A percentile compares a stretch with the other conserved stretches of the same genome.
These are phyloP conservation scores for Picea engelmannii DNA, from an alignment of 83 land plant species.

Conservation along the genomic window DNA sequence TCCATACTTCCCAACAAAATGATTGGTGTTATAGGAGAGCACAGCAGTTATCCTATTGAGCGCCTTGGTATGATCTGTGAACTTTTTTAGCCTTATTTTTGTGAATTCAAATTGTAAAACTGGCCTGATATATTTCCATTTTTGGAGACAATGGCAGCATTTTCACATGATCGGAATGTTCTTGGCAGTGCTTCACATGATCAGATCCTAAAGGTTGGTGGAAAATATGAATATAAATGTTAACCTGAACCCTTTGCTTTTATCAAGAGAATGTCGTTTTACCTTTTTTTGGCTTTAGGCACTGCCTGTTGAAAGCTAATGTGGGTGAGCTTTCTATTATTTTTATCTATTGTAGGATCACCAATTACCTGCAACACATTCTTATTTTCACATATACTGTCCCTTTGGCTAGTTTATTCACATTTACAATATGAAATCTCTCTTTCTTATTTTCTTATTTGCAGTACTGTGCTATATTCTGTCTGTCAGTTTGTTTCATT, in stretches of 20 bases:
- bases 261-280: background rate
- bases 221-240: background rate
- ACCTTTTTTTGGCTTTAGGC: background rate
- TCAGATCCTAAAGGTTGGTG: conserved; percentile 65
- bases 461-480: background rate
- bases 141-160: conserved; percentile 43
- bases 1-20: conserved; percentile 88
- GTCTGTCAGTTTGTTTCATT: background rate
- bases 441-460: background rate
- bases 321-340: background rate
- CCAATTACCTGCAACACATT: background rate
- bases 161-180: conserved; percentile 62
- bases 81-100: background rate
- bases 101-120: background rate
- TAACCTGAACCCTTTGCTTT: background rate
- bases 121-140: background rate
- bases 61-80: conserved; percentile 63
- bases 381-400: too few species aligned
- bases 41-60: conserved; percentile 89
- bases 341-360: background rate
- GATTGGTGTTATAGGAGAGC: conserved; percentile 94
- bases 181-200: conserved; percentile 90
- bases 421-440: background rate
- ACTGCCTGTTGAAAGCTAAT: background rate
- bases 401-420: background rate